Conservation (phyloP, 1,139 yeast species). For the Saccharomycopsis crataegensis region DNA sequence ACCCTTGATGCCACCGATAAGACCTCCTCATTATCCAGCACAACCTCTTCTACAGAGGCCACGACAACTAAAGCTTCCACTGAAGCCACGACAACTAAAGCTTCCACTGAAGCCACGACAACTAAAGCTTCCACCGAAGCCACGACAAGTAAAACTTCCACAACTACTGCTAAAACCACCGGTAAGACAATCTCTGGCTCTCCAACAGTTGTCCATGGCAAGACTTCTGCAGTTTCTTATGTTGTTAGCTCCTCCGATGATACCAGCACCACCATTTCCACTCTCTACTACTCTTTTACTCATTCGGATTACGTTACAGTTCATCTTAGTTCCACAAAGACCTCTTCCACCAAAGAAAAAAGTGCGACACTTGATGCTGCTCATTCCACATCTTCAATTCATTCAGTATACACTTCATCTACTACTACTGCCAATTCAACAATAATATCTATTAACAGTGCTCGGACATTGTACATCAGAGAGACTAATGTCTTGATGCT, state of each 20-base stretch:
- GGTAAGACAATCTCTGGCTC: not conserved
- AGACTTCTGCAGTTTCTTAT: constrained; percentile 8
- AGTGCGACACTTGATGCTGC: not conserved
- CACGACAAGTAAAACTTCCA: not conserved
- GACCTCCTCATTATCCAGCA: constrained; percentile 20
- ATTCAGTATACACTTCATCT: not conserved
- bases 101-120: not conserved
- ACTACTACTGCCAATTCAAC: not conserved
- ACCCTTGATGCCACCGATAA: constrained; percentile 23
- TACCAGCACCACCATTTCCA: not conserved
- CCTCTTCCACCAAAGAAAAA: not conserved
- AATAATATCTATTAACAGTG: not conserved
- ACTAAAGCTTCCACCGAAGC: not conserved
- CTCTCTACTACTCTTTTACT: not conserved
- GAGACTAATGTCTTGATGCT: not conserved
- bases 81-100: constrained; percentile 1
- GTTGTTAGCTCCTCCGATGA: constrained; percentile 2
- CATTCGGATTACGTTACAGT: constrained; percentile 5
- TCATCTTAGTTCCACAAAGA: not conserved
- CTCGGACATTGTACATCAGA: not conserved
- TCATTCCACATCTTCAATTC: not conserved
- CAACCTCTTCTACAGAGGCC: not conserved
- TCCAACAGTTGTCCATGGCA: constrained; percentile 6
- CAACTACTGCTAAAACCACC: constrained; percentile 2
- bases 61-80: not conserved